These are phyloP conservation scores for Syncephalis plumigaleata DNA, from an alignment of 371 early-diverging fungal species.

Conservation along the genomic window DNA sequence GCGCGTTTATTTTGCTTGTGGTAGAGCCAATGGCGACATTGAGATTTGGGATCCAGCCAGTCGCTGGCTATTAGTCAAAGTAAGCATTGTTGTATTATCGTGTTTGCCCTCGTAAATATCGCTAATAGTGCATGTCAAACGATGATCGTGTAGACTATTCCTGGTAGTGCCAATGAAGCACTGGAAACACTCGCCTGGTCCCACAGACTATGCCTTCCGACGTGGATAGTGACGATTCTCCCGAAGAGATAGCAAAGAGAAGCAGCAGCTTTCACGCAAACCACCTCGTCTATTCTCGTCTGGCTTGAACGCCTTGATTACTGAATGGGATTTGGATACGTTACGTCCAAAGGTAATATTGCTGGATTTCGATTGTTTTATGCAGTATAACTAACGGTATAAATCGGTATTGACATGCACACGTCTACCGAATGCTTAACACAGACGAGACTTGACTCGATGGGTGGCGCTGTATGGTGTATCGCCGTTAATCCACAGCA, in stretches of 20 bases:
- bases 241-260: slow-evolving; percentile 18
- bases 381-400: slow-evolving; percentile 2
- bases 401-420: not conserved
- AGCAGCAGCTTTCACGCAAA: slow-evolving; percentile 24
- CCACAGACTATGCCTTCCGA: slow-evolving; percentile 44
- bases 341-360: slow-evolving; percentile 42
- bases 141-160: slow-evolving; percentile 63
- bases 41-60: slow-evolving; percentile 72
- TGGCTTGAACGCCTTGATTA: slow-evolving; percentile 65
- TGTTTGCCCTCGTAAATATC: not conserved
- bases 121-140: too few species aligned
- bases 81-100: too few species aligned
- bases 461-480: slow-evolving; percentile 90
- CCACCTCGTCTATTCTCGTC: slow-evolving; percentile 77
- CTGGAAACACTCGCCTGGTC: slow-evolving; percentile 76
- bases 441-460: slow-evolving; percentile 40
- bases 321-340: slow-evolving; percentile 70
- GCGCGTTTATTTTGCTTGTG: slow-evolving; percentile 51
- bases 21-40: slow-evolving; percentile 80
- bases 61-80: slow-evolving; percentile 51
- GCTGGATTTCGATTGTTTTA: too few species aligned
- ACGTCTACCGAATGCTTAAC: slow-evolving; percentile 6
- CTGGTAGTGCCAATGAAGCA: slow-evolving; percentile 55
- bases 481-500: slow-evolving; percentile 63
- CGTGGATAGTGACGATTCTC: slow-evolving; percentile 35